Evolutionary conservation across 1,284 basidiomycete species (phyloP).

Genomic region (Xerocomus tenax): DNA sequence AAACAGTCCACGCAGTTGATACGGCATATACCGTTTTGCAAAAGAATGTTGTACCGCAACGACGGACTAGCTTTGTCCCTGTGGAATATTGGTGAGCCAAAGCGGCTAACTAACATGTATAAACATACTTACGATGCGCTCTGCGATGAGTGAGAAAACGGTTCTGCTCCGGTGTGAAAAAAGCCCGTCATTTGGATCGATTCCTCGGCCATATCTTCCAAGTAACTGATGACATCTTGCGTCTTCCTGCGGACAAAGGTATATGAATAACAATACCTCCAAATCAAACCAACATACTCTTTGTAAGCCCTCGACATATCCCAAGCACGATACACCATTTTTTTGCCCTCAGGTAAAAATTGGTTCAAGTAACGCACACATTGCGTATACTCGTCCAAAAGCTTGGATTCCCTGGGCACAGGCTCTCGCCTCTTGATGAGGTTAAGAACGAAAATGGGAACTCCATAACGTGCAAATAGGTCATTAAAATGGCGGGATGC

Average conservation of each 20-base stretch:
- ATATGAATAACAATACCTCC: background rate
- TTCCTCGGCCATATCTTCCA: constrained; percentile 94
- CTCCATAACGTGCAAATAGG: constrained; percentile 83
- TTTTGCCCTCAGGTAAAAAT: constrained; percentile 79
- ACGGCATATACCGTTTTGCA: constrained; percentile 88
- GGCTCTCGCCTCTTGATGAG: constrained; percentile 83
- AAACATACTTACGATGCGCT: constrained; percentile 34
- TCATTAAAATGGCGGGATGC: constrained; percentile 92
- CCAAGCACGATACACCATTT: constrained; percentile 90
- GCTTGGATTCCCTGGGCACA: constrained; percentile 85
- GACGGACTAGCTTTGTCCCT: constrained; percentile 15
- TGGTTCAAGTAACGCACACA: constrained; percentile 94
- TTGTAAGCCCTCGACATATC: constrained; percentile 93
- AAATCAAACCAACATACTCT: constrained; percentile 46
- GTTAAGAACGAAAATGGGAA: constrained; percentile 90
- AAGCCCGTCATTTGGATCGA: constrained; percentile 87
- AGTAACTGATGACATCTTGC: constrained; percentile 90
- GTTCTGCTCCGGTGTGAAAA: constrained; percentile 84
- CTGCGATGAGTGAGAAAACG: constrained; percentile 58
- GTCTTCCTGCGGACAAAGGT: constrained; percentile 57
- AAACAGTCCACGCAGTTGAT: constrained; percentile 95
- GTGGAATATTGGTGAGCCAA: background rate
- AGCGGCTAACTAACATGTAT: background rate
- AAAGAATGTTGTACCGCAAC: constrained; percentile 62
- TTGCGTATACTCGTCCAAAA: constrained; percentile 85